Conservation (phyloP, 352 stramenopile genomes). For the Globisporangium emineosum region DNA sequence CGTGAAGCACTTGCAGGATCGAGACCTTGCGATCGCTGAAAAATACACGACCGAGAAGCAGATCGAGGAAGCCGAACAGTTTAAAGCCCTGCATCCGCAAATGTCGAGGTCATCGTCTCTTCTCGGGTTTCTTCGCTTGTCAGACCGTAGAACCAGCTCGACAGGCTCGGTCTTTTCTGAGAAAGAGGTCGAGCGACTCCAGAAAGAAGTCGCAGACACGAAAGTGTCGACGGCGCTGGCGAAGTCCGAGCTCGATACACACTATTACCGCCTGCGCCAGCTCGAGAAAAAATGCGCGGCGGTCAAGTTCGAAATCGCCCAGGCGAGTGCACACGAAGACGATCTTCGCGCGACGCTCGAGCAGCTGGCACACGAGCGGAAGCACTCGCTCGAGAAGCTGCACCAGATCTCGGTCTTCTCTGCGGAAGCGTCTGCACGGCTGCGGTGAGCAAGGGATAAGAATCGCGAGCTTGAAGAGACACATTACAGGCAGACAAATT, state of each 20-base stretch:
- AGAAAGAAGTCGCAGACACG: conserved; percentile 63
- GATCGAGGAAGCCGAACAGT: conserved; percentile 56
- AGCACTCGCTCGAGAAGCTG: conserved; percentile 47
- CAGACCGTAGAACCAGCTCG: conserved; percentile 17
- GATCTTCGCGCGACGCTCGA: conserved; percentile 53
- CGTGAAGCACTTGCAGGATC: conserved; percentile 70
- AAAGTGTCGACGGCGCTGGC: conserved; percentile 56
- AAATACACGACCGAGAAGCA: conserved; percentile 69
- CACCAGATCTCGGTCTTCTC: conserved; percentile 62
- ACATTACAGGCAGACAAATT: neutral
- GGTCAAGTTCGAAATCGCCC: conserved; percentile 65
- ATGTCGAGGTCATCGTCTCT: conserved; percentile 23
- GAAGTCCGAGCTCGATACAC: conserved; percentile 57
- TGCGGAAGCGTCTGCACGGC: conserved; percentile 13
- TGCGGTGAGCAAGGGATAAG: neutral
- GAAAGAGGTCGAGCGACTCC: conserved; percentile 59
- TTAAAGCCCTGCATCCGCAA: conserved; percentile 35
- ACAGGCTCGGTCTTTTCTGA: conserved; percentile 23
- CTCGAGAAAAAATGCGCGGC: conserved; percentile 54
- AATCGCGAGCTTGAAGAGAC: neutral
- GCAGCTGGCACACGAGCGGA: conserved; percentile 42
- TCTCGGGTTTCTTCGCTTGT: conserved; percentile 20
- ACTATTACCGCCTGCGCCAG: conserved; percentile 55
- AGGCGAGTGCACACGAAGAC: conserved; percentile 60
- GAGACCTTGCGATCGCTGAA: conserved; percentile 65